Evolutionary conservation across 2,329 filamentous ascomycete species (phyloP).

Genomic region (Pyrenophora graminea): DNA sequence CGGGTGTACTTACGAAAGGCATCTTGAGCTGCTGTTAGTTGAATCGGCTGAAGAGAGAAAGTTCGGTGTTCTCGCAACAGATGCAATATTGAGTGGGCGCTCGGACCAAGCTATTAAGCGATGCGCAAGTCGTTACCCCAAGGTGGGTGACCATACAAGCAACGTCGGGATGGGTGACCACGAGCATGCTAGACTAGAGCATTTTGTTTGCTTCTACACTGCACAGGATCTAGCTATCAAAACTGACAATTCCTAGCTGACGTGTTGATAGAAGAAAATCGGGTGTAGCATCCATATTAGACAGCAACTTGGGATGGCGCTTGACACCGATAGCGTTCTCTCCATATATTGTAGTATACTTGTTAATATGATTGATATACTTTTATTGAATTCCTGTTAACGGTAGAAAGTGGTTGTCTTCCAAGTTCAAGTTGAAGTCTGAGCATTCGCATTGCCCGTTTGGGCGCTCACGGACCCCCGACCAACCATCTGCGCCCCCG

Average conservation of each 20-base stretch:
- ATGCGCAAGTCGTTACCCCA: conserved; percentile 14
- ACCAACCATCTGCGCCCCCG: conserved; percentile 26
- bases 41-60: conserved; percentile 30
- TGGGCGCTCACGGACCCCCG: conserved; percentile 26
- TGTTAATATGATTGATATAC: too few species aligned
- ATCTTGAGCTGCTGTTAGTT: conserved; percentile 46
- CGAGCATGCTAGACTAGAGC: background rate
- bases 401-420: too few species aligned
- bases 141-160: conserved; percentile 15
- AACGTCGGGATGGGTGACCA: conserved; percentile 8
- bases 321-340: too few species aligned
- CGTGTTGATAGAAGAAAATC: too few species aligned
- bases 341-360: too few species aligned
- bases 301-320: too few species aligned
- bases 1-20: conserved; percentile 54
- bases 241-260: too few species aligned
- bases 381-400: too few species aligned
- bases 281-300: too few species aligned
- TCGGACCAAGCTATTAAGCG: conserved; percentile 18
- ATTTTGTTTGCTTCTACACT: too few species aligned
- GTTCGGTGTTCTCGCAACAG: conserved; percentile 20
- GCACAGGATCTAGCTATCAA: too few species aligned
- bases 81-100: conserved; percentile 17
- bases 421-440: conserved; percentile 2
- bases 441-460: conserved; percentile 21